Base-by-base conservation (phyloP, 805 yeast species). In the Kluyveromyces nonfermentans region DNA sequence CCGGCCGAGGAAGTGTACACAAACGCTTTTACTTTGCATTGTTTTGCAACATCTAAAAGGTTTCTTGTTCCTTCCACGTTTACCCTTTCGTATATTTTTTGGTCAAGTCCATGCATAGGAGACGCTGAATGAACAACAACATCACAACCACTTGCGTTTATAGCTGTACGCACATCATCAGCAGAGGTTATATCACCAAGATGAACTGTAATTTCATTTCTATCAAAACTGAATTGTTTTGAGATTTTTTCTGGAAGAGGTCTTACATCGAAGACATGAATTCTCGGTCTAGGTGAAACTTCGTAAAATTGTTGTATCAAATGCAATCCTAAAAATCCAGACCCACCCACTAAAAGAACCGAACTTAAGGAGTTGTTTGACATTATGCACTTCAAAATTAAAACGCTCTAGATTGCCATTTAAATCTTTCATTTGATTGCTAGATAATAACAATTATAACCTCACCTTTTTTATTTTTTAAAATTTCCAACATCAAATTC, bases 1-100 rank as follows among this genome's bases (percentile, higher is more conserved):
- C 98, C 97, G 0, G 98, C 97, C 2, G 96, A 86, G 0, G 97
- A 89, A 1, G 99, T 93, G 67, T 89, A 93, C 2, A 93, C 94
- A 33, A 93, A 69, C 0, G 89, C 90, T 47, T 73, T 73, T 4
- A 69, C 67, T 9, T 63, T 62, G 37, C 68, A 55, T 37, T 67
- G 68, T 52, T 75, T 70, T 37, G 89, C 78, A 40, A 81, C 82
- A 37, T 74, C 68, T 34, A 90, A 66, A 31, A 93, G 73, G 49
- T 81, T 85, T 45, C 70, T 68, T 1, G 98, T 93, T 35, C 99
- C 99, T 37, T 77, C 75, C 25, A 93, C 90, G 57, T 93, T 93
- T 40, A 93, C 98, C 53, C 84, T 84, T 52, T 80, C 83, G 65
- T 90, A 90, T 37, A 93, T 74, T 36, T 77, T 81, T 51, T 83